Evolutionary conservation across 2,329 filamentous ascomycete species (phyloP), one percentile per base, ranked within the genome.

Genomic region (Microcyclosporella mali): DNA sequence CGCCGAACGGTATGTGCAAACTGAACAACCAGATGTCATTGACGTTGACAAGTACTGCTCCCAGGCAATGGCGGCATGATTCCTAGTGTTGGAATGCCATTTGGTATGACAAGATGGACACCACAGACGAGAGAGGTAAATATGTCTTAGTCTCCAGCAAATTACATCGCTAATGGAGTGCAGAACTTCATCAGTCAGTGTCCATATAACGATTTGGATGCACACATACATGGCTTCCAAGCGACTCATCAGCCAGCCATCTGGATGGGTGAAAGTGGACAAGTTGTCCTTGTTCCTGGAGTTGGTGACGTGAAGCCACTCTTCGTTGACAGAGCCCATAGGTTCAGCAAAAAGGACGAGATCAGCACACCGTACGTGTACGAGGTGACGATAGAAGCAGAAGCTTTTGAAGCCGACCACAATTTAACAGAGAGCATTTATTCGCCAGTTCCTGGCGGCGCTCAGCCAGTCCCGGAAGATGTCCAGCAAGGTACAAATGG

Each of bases 31-130:
- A 9, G 21, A 25, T 25, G 21, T 25, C 21, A 9, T 25, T 4
- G 21, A 25, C 21, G 21, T 25, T 25, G 9, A 25, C 9, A 9
- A 9, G 9, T 4, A 25, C 9, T 25, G n/a, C n/a, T n/a, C 9
- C 21, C 9, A 25, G 21, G 57, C 18, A 62, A 63, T 39, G 59
- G 60, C 7, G 60, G 60, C 12, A 63, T 62, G 59, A 56, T 61
- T 14, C 60, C 60, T 7, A 57, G 52, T 32, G 53, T 70, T 9
- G 62, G 62, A 2, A 57, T 62, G 29, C 67, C 67, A 2, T 70
- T 73, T 43, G 70, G 65, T n/a, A 73, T 72, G 70, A 73, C 71
- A 6, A 63, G 71, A n/a, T 74, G 71, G 71, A 72, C 70, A 8
- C 64, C 70, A 3, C 70, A 73, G 54, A 72, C 70, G 4, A 47